Percentiles rank a stretch among this genome's conserved stretches.
phyloP scores from a whole-genome alignment of 495 filamentous ascomycete genomes.

The Podospora bellae-mahoneyi region DNA sequence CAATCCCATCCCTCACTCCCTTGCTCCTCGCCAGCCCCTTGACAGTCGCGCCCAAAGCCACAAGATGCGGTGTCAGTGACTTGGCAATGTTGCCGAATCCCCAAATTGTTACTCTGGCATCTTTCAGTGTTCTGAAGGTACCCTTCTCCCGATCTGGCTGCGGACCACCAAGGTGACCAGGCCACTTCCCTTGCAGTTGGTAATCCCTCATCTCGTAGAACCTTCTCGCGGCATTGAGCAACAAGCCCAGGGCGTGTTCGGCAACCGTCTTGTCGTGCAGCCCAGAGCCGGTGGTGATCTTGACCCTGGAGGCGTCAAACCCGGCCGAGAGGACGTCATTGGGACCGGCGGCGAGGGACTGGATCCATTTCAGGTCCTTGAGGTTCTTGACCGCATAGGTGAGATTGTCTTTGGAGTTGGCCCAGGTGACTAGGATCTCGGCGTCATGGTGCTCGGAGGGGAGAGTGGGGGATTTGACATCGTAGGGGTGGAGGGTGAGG shows the following conservation, averaged over 20 bases:
- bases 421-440: constrained; percentile 55
- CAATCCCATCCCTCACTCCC: constrained; percentile 57
- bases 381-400: constrained; percentile 47
- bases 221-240: constrained; percentile 48
- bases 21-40: constrained; percentile 46
- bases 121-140: constrained; percentile 53
- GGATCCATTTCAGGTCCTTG: constrained; percentile 57
- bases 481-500: constrained; percentile 50
- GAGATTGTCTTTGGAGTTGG: constrained; percentile 52
- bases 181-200: constrained; percentile 53
- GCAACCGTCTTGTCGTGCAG: constrained; percentile 60
- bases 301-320: constrained; percentile 45
- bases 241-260: constrained; percentile 54
- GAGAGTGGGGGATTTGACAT: constrained; percentile 50
- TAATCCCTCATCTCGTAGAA: constrained; percentile 59
- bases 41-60: constrained; percentile 50
- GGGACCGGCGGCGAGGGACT: constrained; percentile 58
- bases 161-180: constrained; percentile 54
- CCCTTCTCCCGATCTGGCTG: constrained; percentile 48
- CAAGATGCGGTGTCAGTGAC: constrained; percentile 67
- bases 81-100: constrained; percentile 85
- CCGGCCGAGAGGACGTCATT: constrained; percentile 59
- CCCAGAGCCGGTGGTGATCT: constrained; percentile 56
- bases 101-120: constrained; percentile 56
- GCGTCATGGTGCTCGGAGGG: constrained; percentile 53